Conservation (phyloP, 2,329 filamentous ascomycete genomes). For the Rhynchosporium secalis region DNA sequence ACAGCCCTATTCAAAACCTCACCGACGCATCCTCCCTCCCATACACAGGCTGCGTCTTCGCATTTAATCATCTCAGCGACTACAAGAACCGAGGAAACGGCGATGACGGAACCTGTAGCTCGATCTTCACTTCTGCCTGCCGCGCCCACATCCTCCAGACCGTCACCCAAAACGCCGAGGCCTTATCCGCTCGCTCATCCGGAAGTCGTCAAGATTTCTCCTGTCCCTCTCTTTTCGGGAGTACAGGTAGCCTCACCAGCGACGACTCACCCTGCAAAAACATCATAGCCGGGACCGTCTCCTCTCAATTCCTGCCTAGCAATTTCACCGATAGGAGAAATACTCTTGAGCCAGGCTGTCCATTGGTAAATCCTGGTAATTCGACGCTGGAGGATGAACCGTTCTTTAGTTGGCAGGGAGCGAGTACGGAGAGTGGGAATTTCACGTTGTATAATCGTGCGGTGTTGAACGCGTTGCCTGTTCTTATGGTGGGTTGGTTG, state of each 20-base stretch:
- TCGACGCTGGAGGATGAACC: not conserved
- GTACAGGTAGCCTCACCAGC: not conserved
- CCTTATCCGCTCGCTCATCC: not conserved
- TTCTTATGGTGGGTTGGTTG: conserved; percentile 6
- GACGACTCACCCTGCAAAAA: not conserved
- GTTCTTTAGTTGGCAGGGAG: conserved; percentile 5
- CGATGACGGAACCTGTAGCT: conserved; percentile 9
- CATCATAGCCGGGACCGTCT: not conserved
- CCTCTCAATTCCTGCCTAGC: conserved; percentile 4
- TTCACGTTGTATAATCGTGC: conserved; percentile 10
- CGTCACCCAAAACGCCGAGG: not conserved
- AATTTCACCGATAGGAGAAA: conserved; percentile 9
- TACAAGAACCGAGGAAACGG: not conserved
- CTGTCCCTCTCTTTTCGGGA: conserved; percentile 1
- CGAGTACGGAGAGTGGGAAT: not conserved
- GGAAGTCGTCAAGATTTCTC: not conserved
- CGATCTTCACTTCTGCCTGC: not conserved
- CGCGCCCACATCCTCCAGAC: not conserved
- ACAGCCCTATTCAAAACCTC: not conserved
- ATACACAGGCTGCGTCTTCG: conserved; percentile 9
- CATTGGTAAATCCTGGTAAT: not conserved
- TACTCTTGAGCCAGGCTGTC: not conserved
- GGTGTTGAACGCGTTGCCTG: conserved; percentile 8
- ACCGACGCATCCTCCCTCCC: conserved; percentile 1
- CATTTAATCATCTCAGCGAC: not conserved